Conservation (phyloP, 116 monocot genomes). For the Cymodocea nodosa region DNA sequence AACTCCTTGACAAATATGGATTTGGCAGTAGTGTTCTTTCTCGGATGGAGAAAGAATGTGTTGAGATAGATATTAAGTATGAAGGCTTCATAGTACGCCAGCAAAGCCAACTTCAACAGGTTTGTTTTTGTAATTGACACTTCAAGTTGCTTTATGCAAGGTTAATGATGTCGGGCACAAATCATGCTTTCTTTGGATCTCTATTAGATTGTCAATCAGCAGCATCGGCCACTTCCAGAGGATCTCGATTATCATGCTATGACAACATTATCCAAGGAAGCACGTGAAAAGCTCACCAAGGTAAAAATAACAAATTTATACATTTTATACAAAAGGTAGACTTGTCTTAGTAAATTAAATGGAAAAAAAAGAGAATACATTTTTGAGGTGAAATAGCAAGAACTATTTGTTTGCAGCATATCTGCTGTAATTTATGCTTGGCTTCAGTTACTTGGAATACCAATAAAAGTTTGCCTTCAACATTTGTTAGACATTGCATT, state of each 20-base stretch:
- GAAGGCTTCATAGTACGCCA: conserved; percentile 87
- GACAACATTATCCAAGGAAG: conserved; percentile 81
- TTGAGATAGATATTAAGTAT: conserved; percentile 98
- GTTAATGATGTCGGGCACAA: neutral
- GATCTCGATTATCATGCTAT: conserved; percentile 78
- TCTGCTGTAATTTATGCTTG: too few relatives aligned
- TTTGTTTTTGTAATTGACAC: conserved; percentile 5
- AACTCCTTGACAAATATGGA: conserved; percentile 77
- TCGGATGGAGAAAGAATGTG: conserved; percentile 87
- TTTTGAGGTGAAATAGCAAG: too few relatives aligned
- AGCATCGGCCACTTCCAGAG: conserved; percentile 78
- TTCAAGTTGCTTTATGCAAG: neutral
- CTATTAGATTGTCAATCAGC: conserved; percentile 75
- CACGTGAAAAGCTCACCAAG: conserved; percentile 96
- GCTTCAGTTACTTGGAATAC: too few relatives aligned
- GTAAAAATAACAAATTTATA: conserved; percentile 18
- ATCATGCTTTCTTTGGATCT: conserved; percentile 3
- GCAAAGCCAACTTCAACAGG: conserved; percentile 92
- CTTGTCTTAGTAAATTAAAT: neutral
- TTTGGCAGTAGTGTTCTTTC: conserved; percentile 61
- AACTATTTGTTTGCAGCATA: too few relatives aligned
- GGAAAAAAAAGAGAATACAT: too few relatives aligned
- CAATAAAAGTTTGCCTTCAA: neutral
- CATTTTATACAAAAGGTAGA: neutral
- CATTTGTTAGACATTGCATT: neutral